Evolutionary conservation across 768 basidiomycete genomes (phyloP), one percentile per base, ranked within the genome.

Genomic region (Pluteus cervinus): DNA sequence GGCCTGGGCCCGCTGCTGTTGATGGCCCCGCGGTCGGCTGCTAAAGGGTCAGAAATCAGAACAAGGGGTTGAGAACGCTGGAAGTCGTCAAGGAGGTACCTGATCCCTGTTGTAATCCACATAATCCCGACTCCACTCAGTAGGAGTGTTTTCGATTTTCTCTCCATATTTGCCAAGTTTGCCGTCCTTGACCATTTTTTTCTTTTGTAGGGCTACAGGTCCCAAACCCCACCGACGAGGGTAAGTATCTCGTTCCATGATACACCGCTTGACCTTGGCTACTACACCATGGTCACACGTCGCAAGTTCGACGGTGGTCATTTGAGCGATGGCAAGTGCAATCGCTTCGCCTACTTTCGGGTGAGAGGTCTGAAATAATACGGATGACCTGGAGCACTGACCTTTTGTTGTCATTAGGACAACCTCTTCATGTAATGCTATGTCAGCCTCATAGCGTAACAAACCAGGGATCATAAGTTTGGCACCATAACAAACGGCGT

Each of bases 391-490:
- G 11, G 31, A 15, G 24, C 24, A 46, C 47, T 10, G 45, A 79
- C 92, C 94, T 73, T 98, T 98, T 25, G 94, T 98, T 34, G 94
- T 98, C 92, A 98, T 98, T 46, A 98, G 66, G 29, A 98, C 93
- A 26, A 98, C 83, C 60, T 98, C 94, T 60, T 98, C 94, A 56
- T 94, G 78, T 37, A 96, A 63, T 45, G 89, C 79, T 47, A 98
- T 98, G 56, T 96, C 94, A 24, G 81, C 79, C 60, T 97, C 91
- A 58, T 97, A 99, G 51, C 96, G 87, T 39, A 99, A 73, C 29
- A 99, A 73, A 58, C 96, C 96, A 47, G 96, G 96, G 51, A 99
- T 91, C 96, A 99, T 99, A 54, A 99, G 82, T 62, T 98, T 97
- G 40, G 96, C 96, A 46, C 96, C 96, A 61, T 99, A 98, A 68